phyloP scores from a whole-genome alignment of 371 early-diverging fungal species.

The Nematocida sp. region DNA sequence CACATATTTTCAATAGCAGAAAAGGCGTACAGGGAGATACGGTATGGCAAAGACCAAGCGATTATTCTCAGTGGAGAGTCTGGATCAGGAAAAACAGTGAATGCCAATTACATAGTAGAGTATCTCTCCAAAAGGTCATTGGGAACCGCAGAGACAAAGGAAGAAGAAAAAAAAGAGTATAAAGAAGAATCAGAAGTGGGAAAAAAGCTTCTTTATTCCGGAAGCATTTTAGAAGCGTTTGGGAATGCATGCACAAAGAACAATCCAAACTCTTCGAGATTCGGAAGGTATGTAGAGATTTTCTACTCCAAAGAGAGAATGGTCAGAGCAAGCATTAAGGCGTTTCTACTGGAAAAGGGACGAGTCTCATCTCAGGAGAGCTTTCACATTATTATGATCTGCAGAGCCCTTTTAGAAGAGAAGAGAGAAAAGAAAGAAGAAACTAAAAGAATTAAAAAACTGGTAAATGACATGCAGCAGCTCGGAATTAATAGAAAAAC shows the following conservation, averaged over 20 bases:
- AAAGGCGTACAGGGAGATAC: conserved; percentile 33
- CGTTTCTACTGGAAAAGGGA: conserved; percentile 77
- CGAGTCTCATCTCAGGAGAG: conserved; percentile 71
- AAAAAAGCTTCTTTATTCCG: conserved; percentile 25
- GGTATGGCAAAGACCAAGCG: conserved; percentile 45
- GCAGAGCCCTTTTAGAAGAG: background rate
- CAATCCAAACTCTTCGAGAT: conserved; percentile 73
- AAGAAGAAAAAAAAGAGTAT: too few species aligned
- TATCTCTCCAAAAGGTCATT: conserved; percentile 49
- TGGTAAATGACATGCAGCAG: background rate
- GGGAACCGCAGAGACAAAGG: background rate
- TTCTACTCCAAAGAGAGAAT: conserved; percentile 81
- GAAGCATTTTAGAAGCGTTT: conserved; percentile 71
- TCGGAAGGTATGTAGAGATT: conserved; percentile 75
- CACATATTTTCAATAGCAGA: conserved; percentile 61
- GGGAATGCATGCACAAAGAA: conserved; percentile 72
- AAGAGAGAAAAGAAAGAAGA: background rate
- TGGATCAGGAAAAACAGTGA: conserved; percentile 67
- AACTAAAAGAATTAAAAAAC: background rate
- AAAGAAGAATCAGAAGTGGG: too few species aligned
- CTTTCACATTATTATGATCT: conserved; percentile 72
- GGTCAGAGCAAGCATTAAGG: conserved; percentile 74
- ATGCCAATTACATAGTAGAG: conserved; percentile 62
- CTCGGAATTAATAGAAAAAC: background rate
- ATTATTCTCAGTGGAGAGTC: conserved; percentile 66